A percentile compares a stretch with the other conserved stretches of the same genome.
These are phyloP conservation scores for Eucalyptus microcorys DNA, from an alignment of 345 rosid species.

Conservation along the genomic window DNA sequence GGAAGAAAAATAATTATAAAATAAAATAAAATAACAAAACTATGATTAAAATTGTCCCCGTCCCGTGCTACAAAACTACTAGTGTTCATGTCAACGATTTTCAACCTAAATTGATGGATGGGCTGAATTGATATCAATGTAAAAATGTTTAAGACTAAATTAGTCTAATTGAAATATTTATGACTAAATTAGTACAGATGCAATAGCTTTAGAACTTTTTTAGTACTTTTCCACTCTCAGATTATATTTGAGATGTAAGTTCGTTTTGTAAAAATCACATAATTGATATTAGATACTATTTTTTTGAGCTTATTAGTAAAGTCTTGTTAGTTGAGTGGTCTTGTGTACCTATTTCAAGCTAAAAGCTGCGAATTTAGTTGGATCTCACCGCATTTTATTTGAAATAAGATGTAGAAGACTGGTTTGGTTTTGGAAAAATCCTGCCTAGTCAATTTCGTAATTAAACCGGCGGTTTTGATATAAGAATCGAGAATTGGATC, in stretches of 20 bases:
- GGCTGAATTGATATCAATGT: too few relatives aligned
- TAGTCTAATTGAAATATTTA: too few relatives aligned
- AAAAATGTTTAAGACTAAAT: too few relatives aligned
- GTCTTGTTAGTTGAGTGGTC: neutral
- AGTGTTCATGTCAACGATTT: too few relatives aligned
- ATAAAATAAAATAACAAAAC: too few relatives aligned
- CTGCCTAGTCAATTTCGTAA: neutral
- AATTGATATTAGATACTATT: neutral
- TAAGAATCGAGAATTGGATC: neutral
- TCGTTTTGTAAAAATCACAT: neutral
- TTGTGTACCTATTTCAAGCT: neutral
- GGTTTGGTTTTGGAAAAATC: neutral
- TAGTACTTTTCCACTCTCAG: neutral
- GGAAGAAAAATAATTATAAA: too few relatives aligned
- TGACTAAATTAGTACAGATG: too few relatives aligned
- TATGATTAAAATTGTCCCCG: too few relatives aligned
- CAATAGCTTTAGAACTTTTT: too few relatives aligned
- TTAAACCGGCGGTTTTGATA: neutral
- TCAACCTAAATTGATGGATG: too few relatives aligned
- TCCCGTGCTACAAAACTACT: accelerated
- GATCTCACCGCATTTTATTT: neutral
- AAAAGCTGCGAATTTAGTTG: neutral
- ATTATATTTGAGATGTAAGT: neutral
- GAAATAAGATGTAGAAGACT: neutral
- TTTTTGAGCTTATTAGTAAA: neutral